Conservation (phyloP, 345 rosid genomes). For the Trapa incisa region DNA sequence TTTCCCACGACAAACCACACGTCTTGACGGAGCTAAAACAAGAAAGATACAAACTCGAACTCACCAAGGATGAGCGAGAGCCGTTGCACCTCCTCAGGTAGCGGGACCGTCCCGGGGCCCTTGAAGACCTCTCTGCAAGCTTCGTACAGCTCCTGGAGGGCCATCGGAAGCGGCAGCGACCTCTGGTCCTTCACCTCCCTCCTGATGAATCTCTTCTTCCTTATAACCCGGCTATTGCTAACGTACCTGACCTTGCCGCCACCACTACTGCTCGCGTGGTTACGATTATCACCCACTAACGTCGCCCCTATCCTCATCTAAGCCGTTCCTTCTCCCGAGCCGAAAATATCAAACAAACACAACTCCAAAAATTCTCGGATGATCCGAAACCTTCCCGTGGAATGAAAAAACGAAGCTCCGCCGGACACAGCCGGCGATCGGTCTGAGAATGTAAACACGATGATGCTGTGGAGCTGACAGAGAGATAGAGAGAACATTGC, state of each 20-base stretch:
- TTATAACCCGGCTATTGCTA: slow-evolving; percentile 5
- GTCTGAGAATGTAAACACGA: not conserved
- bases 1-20: not conserved
- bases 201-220: slow-evolving; percentile 19
- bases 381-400: not conserved
- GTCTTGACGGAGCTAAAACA: no score
- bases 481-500: not conserved
- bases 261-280: slow-evolving; percentile 9
- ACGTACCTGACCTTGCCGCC: slow-evolving; percentile 27
- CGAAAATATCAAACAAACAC: not conserved
- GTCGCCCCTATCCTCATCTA: slow-evolving; percentile 26
- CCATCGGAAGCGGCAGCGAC: not conserved
- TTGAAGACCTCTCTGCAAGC: slow-evolving; percentile 35
- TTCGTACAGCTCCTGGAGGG: slow-evolving; percentile 36
- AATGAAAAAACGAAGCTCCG: not conserved
- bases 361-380: not conserved
- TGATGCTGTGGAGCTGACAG: not conserved
- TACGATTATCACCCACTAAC: slow-evolving; percentile 18
- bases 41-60: not conserved
- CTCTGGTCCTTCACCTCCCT: slow-evolving; percentile 6
- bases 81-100: slow-evolving; percentile 24
- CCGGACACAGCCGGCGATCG: not conserved
- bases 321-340: not conserved
- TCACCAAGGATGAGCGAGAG: slow-evolving; percentile 41
- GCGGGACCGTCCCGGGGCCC: slow-evolving; percentile 46